Evolutionary conservation across 192 early-diverging fungal species (phyloP).

Genomic region (Pilaira anomala): DNA sequence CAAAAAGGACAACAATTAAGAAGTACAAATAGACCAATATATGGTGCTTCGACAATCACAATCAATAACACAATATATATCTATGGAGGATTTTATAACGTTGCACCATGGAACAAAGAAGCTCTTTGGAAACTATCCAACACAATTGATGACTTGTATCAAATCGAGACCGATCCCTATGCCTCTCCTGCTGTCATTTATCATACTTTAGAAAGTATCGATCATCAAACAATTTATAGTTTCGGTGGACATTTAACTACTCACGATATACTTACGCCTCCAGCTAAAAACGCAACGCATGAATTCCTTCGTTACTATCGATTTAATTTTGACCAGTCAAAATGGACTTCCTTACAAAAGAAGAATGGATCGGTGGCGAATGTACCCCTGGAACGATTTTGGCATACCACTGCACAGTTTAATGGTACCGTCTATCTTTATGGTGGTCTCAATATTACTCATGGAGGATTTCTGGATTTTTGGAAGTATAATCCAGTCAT

Average conservation of each 20-base stretch:
- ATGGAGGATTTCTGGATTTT: conserved; percentile 9
- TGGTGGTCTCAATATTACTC: conserved; percentile 17
- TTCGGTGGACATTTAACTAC: conserved; percentile 22
- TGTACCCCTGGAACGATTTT: conserved; percentile 19
- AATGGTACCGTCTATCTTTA: not conserved
- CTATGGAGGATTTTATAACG: conserved; percentile 22
- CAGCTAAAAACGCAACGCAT: not conserved
- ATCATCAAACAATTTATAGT: not conserved
- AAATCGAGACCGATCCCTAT: conserved; percentile 15
- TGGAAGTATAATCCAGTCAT: conserved; percentile 7
- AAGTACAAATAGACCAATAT: conserved; percentile 16
- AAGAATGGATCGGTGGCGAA: not conserved
- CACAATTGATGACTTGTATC: conserved; percentile 1
- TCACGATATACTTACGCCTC: not conserved
- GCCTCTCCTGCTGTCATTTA: conserved; percentile 15
- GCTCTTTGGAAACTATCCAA: conserved; percentile 15
- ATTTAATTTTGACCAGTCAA: conserved; percentile 11
- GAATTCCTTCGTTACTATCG: conserved; percentile 14
- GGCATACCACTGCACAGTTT: conserved; percentile 14
- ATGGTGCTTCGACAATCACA: conserved; percentile 6
- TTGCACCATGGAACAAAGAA: conserved; percentile 23
- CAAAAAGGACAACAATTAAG: conserved; percentile 16
- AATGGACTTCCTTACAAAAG: conserved; percentile 16
- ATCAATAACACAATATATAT: conserved; percentile 15
- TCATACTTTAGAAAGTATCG: not conserved